phyloP scores from a whole-genome alignment of 345 rosid species.

The Acer saccharum region DNA sequence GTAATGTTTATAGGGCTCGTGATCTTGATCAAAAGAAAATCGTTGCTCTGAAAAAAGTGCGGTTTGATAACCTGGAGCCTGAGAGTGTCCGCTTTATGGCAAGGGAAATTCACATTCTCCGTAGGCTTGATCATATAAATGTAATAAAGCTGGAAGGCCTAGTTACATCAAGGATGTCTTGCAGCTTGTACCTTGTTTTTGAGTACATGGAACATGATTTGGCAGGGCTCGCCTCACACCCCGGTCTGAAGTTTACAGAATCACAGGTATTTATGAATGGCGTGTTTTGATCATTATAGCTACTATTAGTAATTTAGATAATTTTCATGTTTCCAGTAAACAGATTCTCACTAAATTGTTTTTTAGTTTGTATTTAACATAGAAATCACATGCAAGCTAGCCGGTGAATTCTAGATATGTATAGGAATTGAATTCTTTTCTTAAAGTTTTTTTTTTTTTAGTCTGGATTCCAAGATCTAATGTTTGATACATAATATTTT shows the following conservation, averaged over 20 bases:
- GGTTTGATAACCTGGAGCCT: conserved; percentile 94
- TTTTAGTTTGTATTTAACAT: conserved; percentile 5
- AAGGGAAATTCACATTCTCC: conserved; percentile 90
- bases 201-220: conserved; percentile 99
- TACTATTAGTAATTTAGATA: neutral
- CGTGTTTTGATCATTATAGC: neutral
- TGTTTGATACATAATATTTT: conserved; percentile 7
- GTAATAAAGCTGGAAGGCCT: conserved; percentile 95
- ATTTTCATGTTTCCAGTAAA: neutral
- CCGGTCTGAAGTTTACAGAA: conserved; percentile 85
- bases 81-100: conserved; percentile 99
- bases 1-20: conserved; percentile 94
- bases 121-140: conserved; percentile 93
- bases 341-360: neutral
- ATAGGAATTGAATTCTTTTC: neutral
- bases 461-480: neutral
- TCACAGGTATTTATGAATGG: conserved; percentile 57
- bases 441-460: neutral
- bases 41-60: conserved; percentile 96
- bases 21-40: conserved; percentile 91
- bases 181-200: conserved; percentile 97
- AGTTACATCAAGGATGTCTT: conserved; percentile 99
- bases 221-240: conserved; percentile 94
- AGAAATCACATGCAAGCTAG: neutral
- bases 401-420: neutral